Evolutionary conservation across 2,329 filamentous ascomycete genomes (phyloP).

Genomic region (Monilinia aucupariae): DNA sequence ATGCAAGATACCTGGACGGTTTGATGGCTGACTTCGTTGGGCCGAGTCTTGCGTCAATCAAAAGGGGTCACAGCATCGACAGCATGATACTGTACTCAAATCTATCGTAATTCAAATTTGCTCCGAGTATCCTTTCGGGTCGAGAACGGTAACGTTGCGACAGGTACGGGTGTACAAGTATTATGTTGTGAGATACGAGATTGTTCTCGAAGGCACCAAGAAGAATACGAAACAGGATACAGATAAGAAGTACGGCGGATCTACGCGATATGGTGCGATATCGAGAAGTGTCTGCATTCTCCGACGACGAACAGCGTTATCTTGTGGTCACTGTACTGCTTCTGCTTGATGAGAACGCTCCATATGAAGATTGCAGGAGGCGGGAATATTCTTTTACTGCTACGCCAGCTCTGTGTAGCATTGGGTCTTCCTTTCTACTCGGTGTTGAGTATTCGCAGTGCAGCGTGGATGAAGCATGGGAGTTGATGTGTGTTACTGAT

Average conservation of each 20-base stretch:
- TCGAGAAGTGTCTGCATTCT: neutral
- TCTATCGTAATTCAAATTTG: neutral
- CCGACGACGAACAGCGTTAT: neutral
- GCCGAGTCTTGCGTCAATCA: neutral
- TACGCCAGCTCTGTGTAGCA: neutral
- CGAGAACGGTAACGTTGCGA: neutral
- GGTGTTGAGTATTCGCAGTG: neutral
- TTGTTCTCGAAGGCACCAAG: neutral
- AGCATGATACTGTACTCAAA: neutral
- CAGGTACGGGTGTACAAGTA: neutral
- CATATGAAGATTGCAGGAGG: neutral
- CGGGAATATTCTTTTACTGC: neutral
- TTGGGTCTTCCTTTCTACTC: neutral
- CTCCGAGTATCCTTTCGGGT: neutral
- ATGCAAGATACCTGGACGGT: neutral
- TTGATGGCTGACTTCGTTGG: neutral
- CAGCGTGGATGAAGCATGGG: neutral
- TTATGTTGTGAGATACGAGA: neutral
- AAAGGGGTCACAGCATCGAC: neutral
- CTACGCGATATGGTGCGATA: neutral
- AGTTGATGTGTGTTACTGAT: neutral
- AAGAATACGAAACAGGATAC: neutral
- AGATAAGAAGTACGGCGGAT: neutral
- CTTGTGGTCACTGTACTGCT: neutral
- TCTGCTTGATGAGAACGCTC: neutral